phyloP scores from a whole-genome alignment of 2,329 filamentous ascomycete species.

The Erysiphe pisi region DNA sequence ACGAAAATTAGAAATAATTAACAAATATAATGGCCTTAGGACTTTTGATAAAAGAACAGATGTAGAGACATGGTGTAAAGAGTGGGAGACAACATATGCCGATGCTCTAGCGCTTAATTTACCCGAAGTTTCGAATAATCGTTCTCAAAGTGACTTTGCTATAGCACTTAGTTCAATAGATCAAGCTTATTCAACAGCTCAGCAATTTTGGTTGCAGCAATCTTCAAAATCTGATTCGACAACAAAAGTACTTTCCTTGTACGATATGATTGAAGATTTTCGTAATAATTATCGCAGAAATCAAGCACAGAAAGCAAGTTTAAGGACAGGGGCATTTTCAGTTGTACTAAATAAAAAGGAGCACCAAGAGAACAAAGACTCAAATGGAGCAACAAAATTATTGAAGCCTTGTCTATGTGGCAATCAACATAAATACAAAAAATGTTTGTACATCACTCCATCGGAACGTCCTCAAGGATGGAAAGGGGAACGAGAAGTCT shows the following conservation, averaged over 20 bases:
- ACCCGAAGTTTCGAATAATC: background rate
- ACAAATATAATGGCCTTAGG: slow-evolving; percentile 7
- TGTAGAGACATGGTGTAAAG: slow-evolving; percentile 7
- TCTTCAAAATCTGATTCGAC: background rate
- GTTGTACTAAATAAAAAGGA: background rate
- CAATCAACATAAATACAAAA: slow-evolving; percentile 12
- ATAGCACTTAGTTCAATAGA: slow-evolving; percentile 1
- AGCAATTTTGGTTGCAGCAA: slow-evolving; percentile 15
- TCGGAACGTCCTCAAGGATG: slow-evolving; percentile 18
- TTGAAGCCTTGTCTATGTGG: slow-evolving; percentile 22
- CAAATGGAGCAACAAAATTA: background rate
- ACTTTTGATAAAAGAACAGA: slow-evolving; percentile 8
- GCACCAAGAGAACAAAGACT: background rate
- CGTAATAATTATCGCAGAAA: background rate
- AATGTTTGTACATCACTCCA: slow-evolving; percentile 11
- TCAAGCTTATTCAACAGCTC: background rate
- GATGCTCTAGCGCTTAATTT: background rate
- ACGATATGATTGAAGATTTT: slow-evolving; percentile 17
- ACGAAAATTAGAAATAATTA: slow-evolving; percentile 3
- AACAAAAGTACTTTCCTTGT: background rate
- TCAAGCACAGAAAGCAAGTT: background rate
- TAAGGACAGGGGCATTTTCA: background rate
- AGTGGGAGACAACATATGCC: slow-evolving; percentile 17
- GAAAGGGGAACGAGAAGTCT: background rate
- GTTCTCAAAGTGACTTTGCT: slow-evolving; percentile 15